Base-by-base conservation (phyloP, 345 rosid species). In the Euphorbia lathyris region DNA sequence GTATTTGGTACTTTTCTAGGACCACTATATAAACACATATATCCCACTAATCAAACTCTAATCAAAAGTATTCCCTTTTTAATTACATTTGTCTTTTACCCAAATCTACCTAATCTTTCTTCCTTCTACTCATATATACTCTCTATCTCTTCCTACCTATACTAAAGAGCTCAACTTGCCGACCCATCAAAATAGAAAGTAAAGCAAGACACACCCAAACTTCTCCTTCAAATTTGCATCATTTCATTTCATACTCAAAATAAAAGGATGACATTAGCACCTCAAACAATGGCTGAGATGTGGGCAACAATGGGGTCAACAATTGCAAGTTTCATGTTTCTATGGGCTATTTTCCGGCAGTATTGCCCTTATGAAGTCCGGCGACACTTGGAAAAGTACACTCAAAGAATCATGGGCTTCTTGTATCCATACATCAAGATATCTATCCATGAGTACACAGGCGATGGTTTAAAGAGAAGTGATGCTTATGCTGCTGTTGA, bases 281-380 rank as follows among this genome's bases (percentile, higher is more conserved):
- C 83, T 10, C 70, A 72, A 47, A 81, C 73, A 63, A 66, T 79
- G 85, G 57, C 65, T 1, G 91, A 83, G 72, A 77, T 82, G 80
- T 85, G 81, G 85, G 60, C 89, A 43, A 76, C 85, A 70, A 79
- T 81, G 87, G 90, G 93, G 9, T 84, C 87, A 63, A 79, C 87
- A 52, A 66, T 84, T 1, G 90, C 87, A 23, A 84, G 87, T 70
- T 52, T 84, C 73, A 83, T 84, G 87, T 88, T 86, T 84, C 3
- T 78, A 2, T 86, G 85, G 86, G 89, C 89, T 3, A 74, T 88
- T 12, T 2, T 84, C 57, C 63, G 65, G 20, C 87, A 84, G 20
- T 88, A 81, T 59, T 86, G 86, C 76, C 93, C 93, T 0, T 80
- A 82, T 65, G 84, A 85, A 65, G 67, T 86, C 34, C 80, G 86